Percentiles rank a stretch among this genome's conserved stretches.
Conservation (phyloP, 495 filamentous ascomycete genomes). For the Lepraria neglecta region DNA sequence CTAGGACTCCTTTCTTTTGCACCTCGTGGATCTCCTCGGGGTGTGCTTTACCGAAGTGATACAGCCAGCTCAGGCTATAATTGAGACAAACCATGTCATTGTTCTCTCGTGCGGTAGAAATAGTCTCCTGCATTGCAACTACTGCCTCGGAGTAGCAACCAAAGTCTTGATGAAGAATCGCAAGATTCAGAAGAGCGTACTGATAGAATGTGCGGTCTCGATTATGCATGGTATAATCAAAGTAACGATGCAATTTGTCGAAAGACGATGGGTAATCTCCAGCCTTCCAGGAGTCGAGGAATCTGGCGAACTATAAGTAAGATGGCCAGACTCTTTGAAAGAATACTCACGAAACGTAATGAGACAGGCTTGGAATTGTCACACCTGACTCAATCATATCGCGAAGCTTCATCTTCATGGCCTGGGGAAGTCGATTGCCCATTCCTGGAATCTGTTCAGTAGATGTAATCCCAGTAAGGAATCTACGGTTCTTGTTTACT, state of each 20-base stretch:
- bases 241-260: constrained; percentile 89
- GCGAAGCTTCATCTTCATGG: constrained; percentile 59
- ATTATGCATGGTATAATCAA: constrained; percentile 93
- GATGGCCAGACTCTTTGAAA: background rate
- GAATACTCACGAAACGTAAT: constrained; percentile 63
- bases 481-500: constrained; percentile 45
- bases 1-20: constrained; percentile 64
- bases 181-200: constrained; percentile 90
- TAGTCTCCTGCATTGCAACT: constrained; percentile 84
- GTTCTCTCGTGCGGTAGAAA: constrained; percentile 85
- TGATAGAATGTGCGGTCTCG: constrained; percentile 84
- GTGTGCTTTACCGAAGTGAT: constrained; percentile 83
- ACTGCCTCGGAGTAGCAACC: constrained; percentile 88
- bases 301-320: constrained; percentile 40
- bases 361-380: constrained; percentile 61
- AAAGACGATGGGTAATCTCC: constrained; percentile 88
- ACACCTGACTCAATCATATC: constrained; percentile 59
- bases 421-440: constrained; percentile 64
- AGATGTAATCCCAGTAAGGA: background rate
- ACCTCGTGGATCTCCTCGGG: constrained; percentile 66
- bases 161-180: constrained; percentile 91
- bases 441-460: constrained; percentile 43
- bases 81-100: constrained; percentile 88
- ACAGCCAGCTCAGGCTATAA: constrained; percentile 95
- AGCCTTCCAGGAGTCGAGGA: constrained; percentile 82